A percentile compares a stretch with the other conserved stretches of the same genome.
Conservation (phyloP, 805 yeast species). For the Wickerhamomyces silvicola region DNA sequence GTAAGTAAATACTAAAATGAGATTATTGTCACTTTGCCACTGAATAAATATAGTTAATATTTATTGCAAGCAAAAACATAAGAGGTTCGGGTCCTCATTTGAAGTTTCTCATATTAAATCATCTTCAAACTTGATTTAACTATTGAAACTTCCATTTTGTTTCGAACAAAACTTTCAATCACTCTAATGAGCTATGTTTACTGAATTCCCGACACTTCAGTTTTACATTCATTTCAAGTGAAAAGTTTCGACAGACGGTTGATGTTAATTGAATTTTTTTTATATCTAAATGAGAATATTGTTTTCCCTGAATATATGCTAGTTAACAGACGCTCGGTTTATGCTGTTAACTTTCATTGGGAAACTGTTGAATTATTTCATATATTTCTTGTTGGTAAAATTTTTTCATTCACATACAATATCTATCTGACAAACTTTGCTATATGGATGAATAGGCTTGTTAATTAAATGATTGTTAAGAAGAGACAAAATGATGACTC, state of each 20-base stretch:
- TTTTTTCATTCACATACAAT: no score
- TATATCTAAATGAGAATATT: no score
- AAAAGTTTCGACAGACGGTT: neutral
- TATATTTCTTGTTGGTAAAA: no score
- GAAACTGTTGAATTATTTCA: no score
- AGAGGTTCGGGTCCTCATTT: slow-evolving; percentile 69
- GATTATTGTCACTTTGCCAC: neutral
- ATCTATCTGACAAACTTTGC: no score
- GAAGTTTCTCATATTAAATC: slow-evolving; percentile 2
- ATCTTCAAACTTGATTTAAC: neutral
- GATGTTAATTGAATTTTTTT: neutral
- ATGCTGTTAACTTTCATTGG: no score
- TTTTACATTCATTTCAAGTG: slow-evolving; percentile 27
- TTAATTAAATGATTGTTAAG: no score
- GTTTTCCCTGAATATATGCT: no score
- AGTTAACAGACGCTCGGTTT: no score
- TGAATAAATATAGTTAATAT: neutral
- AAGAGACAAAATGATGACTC: no score
- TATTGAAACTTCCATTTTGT: slow-evolving; percentile 3
- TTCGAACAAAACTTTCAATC: slow-evolving; percentile 1
- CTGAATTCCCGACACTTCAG: slow-evolving; percentile 91
- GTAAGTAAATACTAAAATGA: slow-evolving; percentile 14
- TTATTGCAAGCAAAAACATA: slow-evolving; percentile 4
- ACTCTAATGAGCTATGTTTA: slow-evolving; percentile 17
- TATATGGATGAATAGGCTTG: no score